Evolutionary conservation across 2,329 filamentous ascomycete genomes (phyloP), one percentile per base, ranked within the genome.

Genomic region (Ophiostoma ulmi): DNA sequence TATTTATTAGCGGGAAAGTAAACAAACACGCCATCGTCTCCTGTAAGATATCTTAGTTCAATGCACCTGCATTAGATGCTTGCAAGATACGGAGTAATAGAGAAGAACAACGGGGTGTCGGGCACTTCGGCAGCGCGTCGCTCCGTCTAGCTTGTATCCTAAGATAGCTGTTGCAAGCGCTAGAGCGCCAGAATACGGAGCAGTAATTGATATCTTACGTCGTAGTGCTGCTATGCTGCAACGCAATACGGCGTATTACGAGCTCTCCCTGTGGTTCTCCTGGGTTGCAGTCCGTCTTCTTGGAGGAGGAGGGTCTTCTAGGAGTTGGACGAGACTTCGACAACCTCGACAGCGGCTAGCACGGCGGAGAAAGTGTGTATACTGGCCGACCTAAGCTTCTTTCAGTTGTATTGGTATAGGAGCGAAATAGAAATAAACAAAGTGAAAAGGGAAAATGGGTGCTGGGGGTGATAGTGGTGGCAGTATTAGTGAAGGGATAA

Each of bases 321-420:
- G 44, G 44, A 17, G 44, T 48, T 48, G 7, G 44, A 20, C 14
- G 22, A 31, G 52, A 14, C 52, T 14, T 13, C 26, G 8, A 36
- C 26, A 4, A 36, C 3, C 13, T 35, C 58, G 58, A 63, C n/a
- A 63, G 58, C 55, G 55, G 26, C 36, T 63, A 63, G 26, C 58
- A 63, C 58, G 58, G 58, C 22, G 58, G 26, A 58, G 52, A 63
- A 63, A 35, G 58, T 26, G 17, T 35, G 22, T 58, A 58, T 63
- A 26, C 58, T 63, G 58, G 26, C 22, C 26, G 26, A 31, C 58
- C 58, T 35, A 63, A 26, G n/a, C 58, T 17, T 63, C 58, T 63
- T 58, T 58, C 11, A 58, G 52, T 63, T 35, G 58, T 58, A 61
- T 61, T 61, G 58, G 14, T 35, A 61, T 61, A 48, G 31, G n/a